A percentile compares a stretch with the other conserved stretches of the same genome.
phyloP scores from a whole-genome alignment of 441 rosid genomes.

The Euphorbia corollata region DNA sequence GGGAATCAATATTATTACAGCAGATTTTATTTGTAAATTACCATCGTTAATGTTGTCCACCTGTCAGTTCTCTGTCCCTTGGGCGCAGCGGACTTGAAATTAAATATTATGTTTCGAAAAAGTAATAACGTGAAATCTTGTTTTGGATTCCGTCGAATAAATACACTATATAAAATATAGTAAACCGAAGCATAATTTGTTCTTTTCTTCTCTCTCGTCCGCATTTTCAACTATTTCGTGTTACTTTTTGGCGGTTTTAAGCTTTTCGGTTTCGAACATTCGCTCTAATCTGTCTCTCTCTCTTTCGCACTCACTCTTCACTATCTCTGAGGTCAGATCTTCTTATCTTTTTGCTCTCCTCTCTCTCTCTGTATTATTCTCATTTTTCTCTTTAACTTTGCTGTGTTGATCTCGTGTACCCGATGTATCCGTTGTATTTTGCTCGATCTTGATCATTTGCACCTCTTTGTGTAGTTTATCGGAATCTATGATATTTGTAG shows the following conservation, averaged over 20 bases:
- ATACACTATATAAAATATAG: neutral
- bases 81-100: slow-evolving; percentile 43
- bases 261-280: slow-evolving; percentile 26
- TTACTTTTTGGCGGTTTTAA: slow-evolving; percentile 30
- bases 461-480: neutral
- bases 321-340: slow-evolving; percentile 24
- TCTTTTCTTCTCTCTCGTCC: neutral
- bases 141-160: slow-evolving; percentile 35
- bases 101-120: slow-evolving; percentile 22
- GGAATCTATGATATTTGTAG: too few relatives aligned
- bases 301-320: slow-evolving; percentile 5
- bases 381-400: neutral
- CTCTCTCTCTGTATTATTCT: neutral
- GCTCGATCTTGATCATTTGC: slow-evolving; percentile 15
- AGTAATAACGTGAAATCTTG: neutral
- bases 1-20: too few relatives aligned
- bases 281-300: slow-evolving; percentile 18
- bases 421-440: neutral
- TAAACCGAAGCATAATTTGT: neutral
- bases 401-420: neutral
- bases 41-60: slow-evolving; percentile 22
- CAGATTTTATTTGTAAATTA: neutral
- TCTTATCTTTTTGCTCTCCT: neutral
- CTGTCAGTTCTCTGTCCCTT: slow-evolving; percentile 21
- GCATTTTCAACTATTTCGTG: slow-evolving; percentile 14